Conservation (phyloP, 805 yeast species). For the Teunomyces atbi region DNA sequence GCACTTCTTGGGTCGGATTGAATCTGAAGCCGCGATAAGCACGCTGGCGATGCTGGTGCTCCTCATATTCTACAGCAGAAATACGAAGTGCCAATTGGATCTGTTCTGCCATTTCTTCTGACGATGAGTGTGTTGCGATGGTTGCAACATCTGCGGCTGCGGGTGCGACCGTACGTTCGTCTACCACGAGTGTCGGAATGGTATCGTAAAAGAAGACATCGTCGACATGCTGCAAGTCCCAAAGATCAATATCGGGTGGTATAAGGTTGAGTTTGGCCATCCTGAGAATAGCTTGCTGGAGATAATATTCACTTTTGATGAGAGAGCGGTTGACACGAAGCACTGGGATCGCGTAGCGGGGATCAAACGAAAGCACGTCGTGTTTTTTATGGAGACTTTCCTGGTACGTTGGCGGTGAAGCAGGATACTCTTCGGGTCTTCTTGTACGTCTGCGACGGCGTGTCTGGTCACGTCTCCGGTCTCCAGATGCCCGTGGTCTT, state of each 20-base stretch:
- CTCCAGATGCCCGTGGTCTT: background rate
- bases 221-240: conserved; percentile 22
- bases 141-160: background rate
- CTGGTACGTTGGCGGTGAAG: conserved; percentile 18
- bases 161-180: background rate
- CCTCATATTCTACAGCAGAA: conserved; percentile 1
- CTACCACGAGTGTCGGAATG: conserved; percentile 19
- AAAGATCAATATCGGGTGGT: conserved; percentile 17
- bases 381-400: conserved; percentile 18
- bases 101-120: conserved; percentile 3
- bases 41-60: background rate
- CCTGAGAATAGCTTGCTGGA: conserved; percentile 17
- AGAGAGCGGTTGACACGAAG: conserved; percentile 21
- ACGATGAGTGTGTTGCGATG: background rate
- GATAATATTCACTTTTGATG: conserved; percentile 15
- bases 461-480: background rate
- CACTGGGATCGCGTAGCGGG: conserved; percentile 20
- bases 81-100: conserved; percentile 1
- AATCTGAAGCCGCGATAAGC: conserved; percentile 4
- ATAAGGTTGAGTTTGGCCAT: conserved; percentile 16
- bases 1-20: conserved; percentile 1
- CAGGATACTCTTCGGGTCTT: background rate
- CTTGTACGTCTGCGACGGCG: background rate
- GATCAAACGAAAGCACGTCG: conserved; percentile 25
- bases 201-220: conserved; percentile 18